A percentile compares a stretch with the other conserved stretches of the same genome.
These are phyloP conservation scores for Ophiostoma sp. DNA, from an alignment of 2,329 filamentous ascomycete genomes.

Conservation along the genomic window DNA sequence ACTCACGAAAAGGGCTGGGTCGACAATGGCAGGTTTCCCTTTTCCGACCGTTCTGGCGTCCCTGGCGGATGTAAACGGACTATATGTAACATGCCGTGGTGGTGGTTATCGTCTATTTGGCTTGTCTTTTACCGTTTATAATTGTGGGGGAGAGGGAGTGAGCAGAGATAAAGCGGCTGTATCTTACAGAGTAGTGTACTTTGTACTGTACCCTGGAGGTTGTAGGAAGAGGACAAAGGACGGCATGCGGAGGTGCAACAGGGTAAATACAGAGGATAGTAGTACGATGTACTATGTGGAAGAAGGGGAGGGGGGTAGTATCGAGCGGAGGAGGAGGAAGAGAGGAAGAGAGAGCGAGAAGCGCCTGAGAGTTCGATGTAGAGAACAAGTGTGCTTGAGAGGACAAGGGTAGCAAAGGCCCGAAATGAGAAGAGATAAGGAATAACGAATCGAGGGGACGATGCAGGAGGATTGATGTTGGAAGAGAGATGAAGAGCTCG, in stretches of 20 bases:
- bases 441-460: not conserved
- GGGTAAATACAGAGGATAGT: not conserved
- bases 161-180: slow-evolving; percentile 14
- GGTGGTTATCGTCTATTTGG: slow-evolving; percentile 3
- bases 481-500: not conserved
- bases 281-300: not conserved
- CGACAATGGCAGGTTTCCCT: not conserved
- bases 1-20: not conserved
- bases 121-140: slow-evolving; percentile 9
- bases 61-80: slow-evolving; percentile 4
- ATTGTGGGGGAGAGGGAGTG: slow-evolving; percentile 15
- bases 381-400: not conserved
- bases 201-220: too few species aligned
- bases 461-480: not conserved
- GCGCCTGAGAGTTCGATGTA: not conserved
- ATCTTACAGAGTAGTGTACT: not conserved
- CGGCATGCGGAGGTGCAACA: slow-evolving; percentile 14
- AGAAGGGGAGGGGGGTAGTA: not conserved
- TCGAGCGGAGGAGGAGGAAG: not conserved
- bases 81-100: slow-evolving; percentile 11
- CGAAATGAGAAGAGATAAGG: slow-evolving; percentile 8
- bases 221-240: slow-evolving; percentile 15
- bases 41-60: not conserved
- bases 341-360: not conserved
- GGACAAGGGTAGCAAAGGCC: slow-evolving; percentile 1